These are phyloP conservation scores for Boletus semigastroideus DNA, from an alignment of 1,284 basidiomycete genomes.

Conservation along the genomic window DNA sequence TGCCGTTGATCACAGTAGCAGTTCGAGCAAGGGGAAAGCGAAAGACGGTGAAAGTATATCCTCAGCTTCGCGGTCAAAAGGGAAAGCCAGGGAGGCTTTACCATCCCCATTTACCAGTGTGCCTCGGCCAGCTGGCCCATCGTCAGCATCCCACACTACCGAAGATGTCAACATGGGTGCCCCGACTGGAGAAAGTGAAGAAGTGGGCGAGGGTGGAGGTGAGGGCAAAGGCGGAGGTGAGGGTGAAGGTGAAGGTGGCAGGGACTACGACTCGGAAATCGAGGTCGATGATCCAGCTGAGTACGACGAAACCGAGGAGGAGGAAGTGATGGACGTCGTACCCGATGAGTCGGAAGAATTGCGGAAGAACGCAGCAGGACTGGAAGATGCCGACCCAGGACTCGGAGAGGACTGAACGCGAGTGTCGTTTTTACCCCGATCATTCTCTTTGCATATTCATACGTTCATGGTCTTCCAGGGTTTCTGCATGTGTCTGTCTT, in stretches of 20 bases:
- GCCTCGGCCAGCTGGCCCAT: constrained; percentile 21
- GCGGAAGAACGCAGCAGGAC: constrained; percentile 28
- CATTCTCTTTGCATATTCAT: background rate
- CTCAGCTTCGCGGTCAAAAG: constrained; percentile 31
- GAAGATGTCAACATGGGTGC: constrained; percentile 19
- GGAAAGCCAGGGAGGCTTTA: constrained; percentile 37
- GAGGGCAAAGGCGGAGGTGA: constrained; percentile 22
- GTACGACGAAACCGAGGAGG: constrained; percentile 34
- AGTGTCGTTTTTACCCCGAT: constrained; percentile 2
- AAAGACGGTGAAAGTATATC: constrained; percentile 27
- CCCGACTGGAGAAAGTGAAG: constrained; percentile 25
- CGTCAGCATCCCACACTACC: constrained; percentile 21
- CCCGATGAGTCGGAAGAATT: constrained; percentile 38
- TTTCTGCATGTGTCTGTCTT: too few relatives aligned
- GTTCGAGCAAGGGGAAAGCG: constrained; percentile 31
- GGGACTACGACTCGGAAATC: constrained; percentile 29
- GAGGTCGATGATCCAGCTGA: constrained; percentile 32
- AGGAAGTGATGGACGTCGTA: constrained; percentile 33
- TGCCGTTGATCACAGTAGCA: constrained; percentile 24
- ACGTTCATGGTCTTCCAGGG: too few relatives aligned
- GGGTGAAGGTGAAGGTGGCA: constrained; percentile 29
- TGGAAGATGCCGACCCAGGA: constrained; percentile 25
- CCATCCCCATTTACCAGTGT: constrained; percentile 32
- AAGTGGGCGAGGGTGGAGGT: constrained; percentile 28
- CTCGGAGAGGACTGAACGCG: constrained; percentile 11